Percentiles rank a stretch among this genome's conserved stretches.
These are phyloP conservation scores for Ceratocystis colombiana DNA, from an alignment of 2,329 filamentous ascomycete species.

Conservation along the genomic window DNA sequence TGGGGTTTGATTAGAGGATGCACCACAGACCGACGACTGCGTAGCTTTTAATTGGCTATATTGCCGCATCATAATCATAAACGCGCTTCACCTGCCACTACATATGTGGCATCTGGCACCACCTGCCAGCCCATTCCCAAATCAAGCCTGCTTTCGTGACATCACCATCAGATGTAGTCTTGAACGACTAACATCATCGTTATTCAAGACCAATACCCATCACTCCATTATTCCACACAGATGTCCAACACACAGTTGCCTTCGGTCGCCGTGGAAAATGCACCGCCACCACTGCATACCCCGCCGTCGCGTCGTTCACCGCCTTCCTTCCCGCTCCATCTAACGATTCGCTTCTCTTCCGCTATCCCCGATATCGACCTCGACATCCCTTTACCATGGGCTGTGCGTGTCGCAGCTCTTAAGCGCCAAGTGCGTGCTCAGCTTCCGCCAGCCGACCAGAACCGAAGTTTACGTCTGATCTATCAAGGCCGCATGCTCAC, in stretches of 20 bases:
- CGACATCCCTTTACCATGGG: slow-evolving; percentile 56
- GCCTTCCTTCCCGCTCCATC: slow-evolving; percentile 45
- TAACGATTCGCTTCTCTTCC: slow-evolving; percentile 85
- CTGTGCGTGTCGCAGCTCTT: slow-evolving; percentile 64
- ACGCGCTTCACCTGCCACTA: not conserved
- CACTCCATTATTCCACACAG: not conserved
- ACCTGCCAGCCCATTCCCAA: no score
- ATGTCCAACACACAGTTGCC: not conserved
- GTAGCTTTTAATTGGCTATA: not conserved
- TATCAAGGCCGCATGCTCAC: slow-evolving; percentile 77
- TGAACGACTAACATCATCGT: no score
- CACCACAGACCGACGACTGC: not conserved
- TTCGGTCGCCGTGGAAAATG: no score
- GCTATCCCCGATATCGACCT: slow-evolving; percentile 74
- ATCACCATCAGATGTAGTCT: no score
- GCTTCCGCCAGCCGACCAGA: slow-evolving; percentile 51
- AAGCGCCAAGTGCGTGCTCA: slow-evolving; percentile 71
- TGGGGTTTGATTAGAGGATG: not conserved
- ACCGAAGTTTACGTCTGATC: slow-evolving; percentile 74
- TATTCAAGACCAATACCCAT: no score
- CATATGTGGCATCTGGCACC: no score
- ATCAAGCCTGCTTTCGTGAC: no score
- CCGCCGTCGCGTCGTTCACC: not conserved
- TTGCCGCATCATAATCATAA: not conserved
- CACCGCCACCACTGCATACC: not conserved